Evolutionary conservation across 2,329 filamentous ascomycete genomes (phyloP), one percentile per base, ranked within the genome.

Genomic region (Fusarium vanettenii): DNA sequence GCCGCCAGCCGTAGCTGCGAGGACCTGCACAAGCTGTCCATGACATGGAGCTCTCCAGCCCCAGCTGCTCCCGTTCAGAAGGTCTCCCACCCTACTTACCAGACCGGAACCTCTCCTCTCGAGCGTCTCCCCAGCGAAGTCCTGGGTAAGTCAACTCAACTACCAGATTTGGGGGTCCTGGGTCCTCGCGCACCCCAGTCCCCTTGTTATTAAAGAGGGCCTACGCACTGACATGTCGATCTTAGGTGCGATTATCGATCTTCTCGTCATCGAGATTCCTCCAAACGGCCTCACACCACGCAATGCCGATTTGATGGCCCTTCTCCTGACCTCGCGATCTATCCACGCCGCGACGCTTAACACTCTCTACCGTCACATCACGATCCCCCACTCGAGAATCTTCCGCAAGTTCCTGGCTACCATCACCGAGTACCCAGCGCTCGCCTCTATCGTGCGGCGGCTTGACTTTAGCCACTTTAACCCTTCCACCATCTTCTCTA

Each of bases 381-480:
- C 93, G 50, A 93, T 96, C 76, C 94, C 94, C 7, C 94, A 95
- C 86, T 96, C 94, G 29, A 87, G 91, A 70, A 94, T 95, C 81
- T 97, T 95, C 84, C 92, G 92, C 80, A 96, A 96, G 83, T 94
- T 95, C 76, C 88, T 95, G 59, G 86, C 87, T 67, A 93, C 94
- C 79, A 87, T 96, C 74, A 85, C 86, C 55, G 85, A 89, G 68
- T 91, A 95, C 80, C 89, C 91, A 3, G 86, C 91, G 10, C 86
- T 95, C 64, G 94, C 94, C 55, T 92, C 91, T 45, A 91, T 95
- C 77, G 93, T 96, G 52, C 91, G 93, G 67, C 92, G 94, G 60
- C 86, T 96, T 55, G 94, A 97, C 84, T 95, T 97, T 79, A 95
- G 93, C 72, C 94, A 95, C 85, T 95, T 95, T 84, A 95, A 94